These are phyloP conservation scores for Fomitopsis schrenkii DNA, from an alignment of 1,284 basidiomycete genomes.

Conservation along the genomic window DNA sequence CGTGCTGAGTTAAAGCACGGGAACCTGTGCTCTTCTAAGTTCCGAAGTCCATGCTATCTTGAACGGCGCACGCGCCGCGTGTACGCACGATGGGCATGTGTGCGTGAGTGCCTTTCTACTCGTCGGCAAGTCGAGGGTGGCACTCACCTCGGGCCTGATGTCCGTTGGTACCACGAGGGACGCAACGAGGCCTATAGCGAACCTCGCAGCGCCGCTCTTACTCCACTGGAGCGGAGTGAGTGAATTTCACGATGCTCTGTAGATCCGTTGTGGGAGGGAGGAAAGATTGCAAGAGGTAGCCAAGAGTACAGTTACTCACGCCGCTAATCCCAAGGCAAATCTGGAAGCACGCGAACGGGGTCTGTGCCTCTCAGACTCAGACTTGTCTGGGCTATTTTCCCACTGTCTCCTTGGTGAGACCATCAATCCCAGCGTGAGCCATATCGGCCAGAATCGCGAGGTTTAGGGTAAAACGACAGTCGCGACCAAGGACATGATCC, in stretches of 20 bases:
- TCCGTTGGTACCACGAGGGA: not conserved
- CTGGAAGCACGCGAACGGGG: not conserved
- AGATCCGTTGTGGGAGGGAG: too few species aligned
- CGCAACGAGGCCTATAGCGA: not conserved
- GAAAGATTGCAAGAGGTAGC: too few species aligned
- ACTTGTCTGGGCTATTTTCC: too few species aligned
- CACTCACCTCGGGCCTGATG: not conserved
- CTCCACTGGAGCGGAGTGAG: not conserved
- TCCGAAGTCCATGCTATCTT: not conserved
- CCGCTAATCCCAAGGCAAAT: not conserved
- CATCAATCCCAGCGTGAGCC: not conserved
- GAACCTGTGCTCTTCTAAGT: not conserved
- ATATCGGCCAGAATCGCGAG: not conserved
- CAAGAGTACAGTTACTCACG: not conserved
- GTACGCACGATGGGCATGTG: not conserved
- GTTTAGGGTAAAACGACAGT: too few species aligned
- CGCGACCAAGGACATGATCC: too few species aligned
- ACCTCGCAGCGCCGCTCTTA: not conserved
- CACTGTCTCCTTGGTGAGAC: too few species aligned
- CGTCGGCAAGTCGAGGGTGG: not conserved
- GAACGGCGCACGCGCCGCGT: not conserved
- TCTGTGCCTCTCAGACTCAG: not conserved
- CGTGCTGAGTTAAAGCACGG: not conserved
- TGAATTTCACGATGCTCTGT: too few species aligned
- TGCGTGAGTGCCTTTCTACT: not conserved